A percentile compares a stretch with the other conserved stretches of the same genome.
These are phyloP conservation scores for Chrysochromulina parva DNA, from an alignment of 78 protist species.

Conservation along the genomic window DNA sequence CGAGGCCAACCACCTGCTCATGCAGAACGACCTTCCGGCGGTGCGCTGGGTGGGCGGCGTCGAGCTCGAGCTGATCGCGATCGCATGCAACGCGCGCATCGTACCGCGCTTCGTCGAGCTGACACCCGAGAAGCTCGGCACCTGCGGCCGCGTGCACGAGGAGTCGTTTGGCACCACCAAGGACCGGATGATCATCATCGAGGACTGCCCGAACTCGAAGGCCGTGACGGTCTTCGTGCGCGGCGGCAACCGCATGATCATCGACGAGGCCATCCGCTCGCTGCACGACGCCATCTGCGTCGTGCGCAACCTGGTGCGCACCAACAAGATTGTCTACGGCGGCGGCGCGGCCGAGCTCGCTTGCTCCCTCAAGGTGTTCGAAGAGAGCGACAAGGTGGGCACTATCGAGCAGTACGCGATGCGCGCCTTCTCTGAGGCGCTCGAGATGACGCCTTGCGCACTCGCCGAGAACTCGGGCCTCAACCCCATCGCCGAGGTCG, in stretches of 20 bases:
- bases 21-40: conserved; percentile 96
- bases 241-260: conserved; percentile 98
- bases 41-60: conserved; percentile 99
- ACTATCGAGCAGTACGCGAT: conserved; percentile 94
- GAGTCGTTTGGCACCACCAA: conserved; percentile 93
- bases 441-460: conserved; percentile 96
- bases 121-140: conserved; percentile 95
- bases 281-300: conserved; percentile 99
- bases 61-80: conserved; percentile 98
- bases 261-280: conserved; percentile 98
- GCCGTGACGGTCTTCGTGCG: conserved; percentile 98
- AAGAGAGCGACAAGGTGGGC: conserved; percentile 63
- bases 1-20: conserved; percentile 99
- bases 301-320: conserved; percentile 97
- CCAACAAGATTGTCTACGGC: conserved; percentile 85
- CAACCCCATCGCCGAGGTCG: conserved; percentile 76
- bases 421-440: conserved; percentile 98
- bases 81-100: conserved; percentile 99
- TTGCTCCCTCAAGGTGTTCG: conserved; percentile 80
- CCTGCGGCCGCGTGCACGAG: conserved; percentile 33
- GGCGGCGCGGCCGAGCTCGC: conserved; percentile 98
- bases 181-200: conserved; percentile 95
- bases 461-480: conserved; percentile 98
- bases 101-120: conserved; percentile 99
- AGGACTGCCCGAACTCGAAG: conserved; percentile 94